Evolutionary conservation across 768 basidiomycete genomes (phyloP).

Genomic region (Termitomyces sp.): DNA sequence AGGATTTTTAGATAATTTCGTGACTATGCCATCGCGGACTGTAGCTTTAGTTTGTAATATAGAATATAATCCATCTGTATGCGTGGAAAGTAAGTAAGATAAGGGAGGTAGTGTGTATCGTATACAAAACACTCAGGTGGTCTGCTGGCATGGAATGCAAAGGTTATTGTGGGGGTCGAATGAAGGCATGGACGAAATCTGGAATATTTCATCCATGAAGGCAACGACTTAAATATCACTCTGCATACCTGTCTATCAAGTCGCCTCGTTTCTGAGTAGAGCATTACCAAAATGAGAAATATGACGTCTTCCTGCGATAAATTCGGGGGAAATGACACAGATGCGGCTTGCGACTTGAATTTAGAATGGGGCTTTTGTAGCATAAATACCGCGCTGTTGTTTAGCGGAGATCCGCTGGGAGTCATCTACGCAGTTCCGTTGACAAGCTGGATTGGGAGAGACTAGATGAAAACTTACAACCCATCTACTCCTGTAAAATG

Average conservation of each 20-base stretch:
- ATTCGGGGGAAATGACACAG: background rate
- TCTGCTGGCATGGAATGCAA: background rate
- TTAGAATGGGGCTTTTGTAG: background rate
- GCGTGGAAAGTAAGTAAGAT: background rate
- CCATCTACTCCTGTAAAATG: background rate
- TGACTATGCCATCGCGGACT: background rate
- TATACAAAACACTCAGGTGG: background rate
- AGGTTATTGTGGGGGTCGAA: background rate
- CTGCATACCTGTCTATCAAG: background rate
- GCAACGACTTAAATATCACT: background rate
- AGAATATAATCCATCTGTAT: background rate
- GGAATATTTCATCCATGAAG: background rate
- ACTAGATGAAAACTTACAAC: background rate
- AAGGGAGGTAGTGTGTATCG: background rate
- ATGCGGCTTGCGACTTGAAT: background rate
- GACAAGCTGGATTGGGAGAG: background rate
- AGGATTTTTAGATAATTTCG: background rate
- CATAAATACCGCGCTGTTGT: background rate
- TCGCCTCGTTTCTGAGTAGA: conserved; percentile 2
- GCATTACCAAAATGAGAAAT: conserved; percentile 1
- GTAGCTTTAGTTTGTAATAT: background rate
- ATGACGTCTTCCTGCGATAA: background rate
- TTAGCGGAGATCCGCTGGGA: background rate
- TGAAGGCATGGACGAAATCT: background rate
- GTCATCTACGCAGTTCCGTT: background rate